phyloP scores from a whole-genome alignment of 768 basidiomycete species.

The Suillus fuscotomentosus region DNA sequence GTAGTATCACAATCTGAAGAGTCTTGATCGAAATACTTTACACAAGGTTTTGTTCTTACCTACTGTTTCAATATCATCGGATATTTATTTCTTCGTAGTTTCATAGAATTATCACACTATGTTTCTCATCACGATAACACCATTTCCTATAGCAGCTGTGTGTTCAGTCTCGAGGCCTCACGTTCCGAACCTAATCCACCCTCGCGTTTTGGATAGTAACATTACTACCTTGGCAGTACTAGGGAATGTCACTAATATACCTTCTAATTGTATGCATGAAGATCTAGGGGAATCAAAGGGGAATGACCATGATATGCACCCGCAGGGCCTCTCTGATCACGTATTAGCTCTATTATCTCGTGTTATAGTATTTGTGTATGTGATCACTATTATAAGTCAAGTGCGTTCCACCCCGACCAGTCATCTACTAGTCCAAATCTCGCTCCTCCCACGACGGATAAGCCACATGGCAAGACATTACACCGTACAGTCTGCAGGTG shows the following conservation, averaged over 20 bases:
- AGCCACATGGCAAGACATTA: neutral
- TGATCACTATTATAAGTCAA: no score
- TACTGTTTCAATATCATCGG: neutral
- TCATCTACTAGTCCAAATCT: neutral
- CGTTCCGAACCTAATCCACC: neutral
- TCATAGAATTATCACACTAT: neutral
- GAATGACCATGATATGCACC: no score
- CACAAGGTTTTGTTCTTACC: neutral
- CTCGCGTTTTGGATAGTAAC: no score
- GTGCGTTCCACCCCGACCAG: neutral
- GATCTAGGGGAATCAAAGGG: no score
- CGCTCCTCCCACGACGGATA: neutral
- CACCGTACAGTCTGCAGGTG: neutral
- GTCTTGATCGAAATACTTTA: neutral
- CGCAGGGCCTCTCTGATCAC: no score
- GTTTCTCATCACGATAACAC: neutral
- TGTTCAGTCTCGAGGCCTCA: neutral
- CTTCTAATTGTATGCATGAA: no score
- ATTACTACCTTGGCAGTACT: no score
- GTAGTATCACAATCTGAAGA: neutral
- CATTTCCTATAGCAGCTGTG: neutral
- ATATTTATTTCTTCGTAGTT: neutral
- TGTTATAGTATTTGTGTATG: neutral
- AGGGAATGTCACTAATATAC: no score
- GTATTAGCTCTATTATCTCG: no score